Conservation (phyloP, 805 yeast genomes). For the Wickerhamiella azyma region DNA sequence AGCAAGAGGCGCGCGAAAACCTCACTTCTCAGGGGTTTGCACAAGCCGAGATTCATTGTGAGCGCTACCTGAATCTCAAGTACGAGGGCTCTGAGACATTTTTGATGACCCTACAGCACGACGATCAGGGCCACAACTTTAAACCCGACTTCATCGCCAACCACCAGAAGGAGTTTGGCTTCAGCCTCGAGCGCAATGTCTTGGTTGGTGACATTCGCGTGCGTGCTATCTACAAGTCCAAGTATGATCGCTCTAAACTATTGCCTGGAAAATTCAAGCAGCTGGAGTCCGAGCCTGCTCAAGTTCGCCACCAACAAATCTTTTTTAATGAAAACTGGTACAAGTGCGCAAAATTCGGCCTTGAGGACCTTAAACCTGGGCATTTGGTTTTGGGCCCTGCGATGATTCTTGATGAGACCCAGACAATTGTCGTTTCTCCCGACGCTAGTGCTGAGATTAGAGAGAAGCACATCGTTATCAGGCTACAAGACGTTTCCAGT, state of each 20-base stretch:
- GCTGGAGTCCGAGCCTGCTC: constrained; percentile 5
- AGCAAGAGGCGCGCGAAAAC: constrained; percentile 30
- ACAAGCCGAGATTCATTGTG: constrained; percentile 35
- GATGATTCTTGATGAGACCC: constrained; percentile 65
- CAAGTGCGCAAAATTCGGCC: constrained; percentile 40
- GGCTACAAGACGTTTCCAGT: constrained; percentile 17
- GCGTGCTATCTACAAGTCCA: constrained; percentile 53
- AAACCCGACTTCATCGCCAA: constrained; percentile 35
- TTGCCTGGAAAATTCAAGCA: constrained; percentile 1
- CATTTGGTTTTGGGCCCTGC: constrained; percentile 53
- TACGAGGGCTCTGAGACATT: constrained; percentile 86
- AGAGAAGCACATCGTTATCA: constrained; percentile 47
- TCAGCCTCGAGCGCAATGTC: constrained; percentile 43
- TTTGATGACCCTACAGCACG: constrained; percentile 39
- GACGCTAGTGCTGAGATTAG: constrained; percentile 41
- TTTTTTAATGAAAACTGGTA: constrained; percentile 42
- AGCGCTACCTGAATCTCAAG: constrained; percentile 60
- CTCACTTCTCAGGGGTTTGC: constrained; percentile 42
- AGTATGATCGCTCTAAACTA: not conserved
- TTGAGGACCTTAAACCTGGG: constrained; percentile 44
- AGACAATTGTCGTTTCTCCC: constrained; percentile 64
- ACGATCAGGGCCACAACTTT: constrained; percentile 2
- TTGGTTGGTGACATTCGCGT: constrained; percentile 62
- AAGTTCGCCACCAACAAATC: constrained; percentile 28
- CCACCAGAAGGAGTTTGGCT: constrained; percentile 65